These are phyloP conservation scores for Neltuma alba DNA, from an alignment of 306 rosid species.

Conservation along the genomic window DNA sequence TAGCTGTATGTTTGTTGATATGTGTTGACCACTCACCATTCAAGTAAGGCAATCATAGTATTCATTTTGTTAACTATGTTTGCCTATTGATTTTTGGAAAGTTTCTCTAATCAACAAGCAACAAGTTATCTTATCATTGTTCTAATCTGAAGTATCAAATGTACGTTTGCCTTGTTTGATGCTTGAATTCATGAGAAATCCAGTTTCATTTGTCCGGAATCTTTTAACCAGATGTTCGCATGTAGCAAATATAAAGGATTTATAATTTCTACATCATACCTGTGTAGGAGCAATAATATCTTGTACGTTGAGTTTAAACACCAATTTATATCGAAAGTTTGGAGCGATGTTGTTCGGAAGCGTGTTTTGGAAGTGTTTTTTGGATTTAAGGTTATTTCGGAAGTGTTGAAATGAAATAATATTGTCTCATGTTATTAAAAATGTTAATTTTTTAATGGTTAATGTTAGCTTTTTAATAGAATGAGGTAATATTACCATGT, in stretches of 20 bases:
- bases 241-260: neutral
- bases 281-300: neutral
- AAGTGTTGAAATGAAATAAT: no score
- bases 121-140: neutral
- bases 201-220: neutral
- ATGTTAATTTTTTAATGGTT: no score
- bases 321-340: no score
- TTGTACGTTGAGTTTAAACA: neutral
- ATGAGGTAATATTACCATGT: no score
- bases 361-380: no score
- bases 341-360: no score
- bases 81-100: neutral
- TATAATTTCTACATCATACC: neutral
- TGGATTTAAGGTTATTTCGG: no score
- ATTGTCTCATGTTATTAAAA: no score
- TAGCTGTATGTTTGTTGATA: conserved; percentile 24
- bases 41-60: conserved; percentile 28
- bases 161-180: neutral
- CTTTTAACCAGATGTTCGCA: neutral
- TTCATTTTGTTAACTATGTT: conserved; percentile 19
- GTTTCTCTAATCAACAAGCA: neutral
- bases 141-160: neutral
- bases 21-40: conserved; percentile 1
- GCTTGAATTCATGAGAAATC: neutral
- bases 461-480: no score